Evolutionary conservation across 345 rosid species (phyloP).

Genomic region (Alliaria petiolata): DNA sequence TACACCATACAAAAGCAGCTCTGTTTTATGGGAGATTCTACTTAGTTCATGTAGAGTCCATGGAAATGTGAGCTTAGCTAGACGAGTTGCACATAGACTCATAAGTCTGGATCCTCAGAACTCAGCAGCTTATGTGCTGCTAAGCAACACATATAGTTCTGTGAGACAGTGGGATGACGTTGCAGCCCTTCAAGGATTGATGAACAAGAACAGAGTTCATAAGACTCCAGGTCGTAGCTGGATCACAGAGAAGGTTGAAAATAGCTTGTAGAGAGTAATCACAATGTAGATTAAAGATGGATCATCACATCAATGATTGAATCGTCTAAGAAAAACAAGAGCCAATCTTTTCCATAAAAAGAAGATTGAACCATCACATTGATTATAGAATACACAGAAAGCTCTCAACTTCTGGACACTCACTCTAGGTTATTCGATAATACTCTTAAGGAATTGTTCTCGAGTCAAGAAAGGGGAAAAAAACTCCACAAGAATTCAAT

Average conservation of each 20-base stretch:
- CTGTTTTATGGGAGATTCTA: constrained; percentile 71
- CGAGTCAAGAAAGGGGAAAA: too few species aligned
- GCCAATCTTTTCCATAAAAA: background rate
- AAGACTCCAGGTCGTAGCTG: constrained; percentile 61
- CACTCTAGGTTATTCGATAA: constrained; percentile 4
- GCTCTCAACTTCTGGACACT: constrained; percentile 13
- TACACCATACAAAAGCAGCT: constrained; percentile 56
- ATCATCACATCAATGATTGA: background rate
- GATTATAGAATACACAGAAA: constrained; percentile 6
- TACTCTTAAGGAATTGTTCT: background rate
- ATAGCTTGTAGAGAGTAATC: background rate
- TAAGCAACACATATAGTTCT: constrained; percentile 64
- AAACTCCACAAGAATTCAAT: background rate
- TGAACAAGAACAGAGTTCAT: constrained; percentile 41
- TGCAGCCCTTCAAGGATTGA: constrained; percentile 48
- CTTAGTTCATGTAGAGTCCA: constrained; percentile 83
- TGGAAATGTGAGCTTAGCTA: constrained; percentile 57
- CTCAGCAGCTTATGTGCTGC: constrained; percentile 56
- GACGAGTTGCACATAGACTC: constrained; percentile 63
- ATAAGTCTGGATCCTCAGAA: constrained; percentile 49
- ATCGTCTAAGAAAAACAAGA: background rate
- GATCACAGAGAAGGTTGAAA: constrained; percentile 29
- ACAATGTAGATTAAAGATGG: background rate
- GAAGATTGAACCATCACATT: background rate
- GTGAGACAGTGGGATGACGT: constrained; percentile 73